Base-by-base conservation (phyloP, 2,329 filamentous ascomycete genomes). In the Beauveria sp. region DNA sequence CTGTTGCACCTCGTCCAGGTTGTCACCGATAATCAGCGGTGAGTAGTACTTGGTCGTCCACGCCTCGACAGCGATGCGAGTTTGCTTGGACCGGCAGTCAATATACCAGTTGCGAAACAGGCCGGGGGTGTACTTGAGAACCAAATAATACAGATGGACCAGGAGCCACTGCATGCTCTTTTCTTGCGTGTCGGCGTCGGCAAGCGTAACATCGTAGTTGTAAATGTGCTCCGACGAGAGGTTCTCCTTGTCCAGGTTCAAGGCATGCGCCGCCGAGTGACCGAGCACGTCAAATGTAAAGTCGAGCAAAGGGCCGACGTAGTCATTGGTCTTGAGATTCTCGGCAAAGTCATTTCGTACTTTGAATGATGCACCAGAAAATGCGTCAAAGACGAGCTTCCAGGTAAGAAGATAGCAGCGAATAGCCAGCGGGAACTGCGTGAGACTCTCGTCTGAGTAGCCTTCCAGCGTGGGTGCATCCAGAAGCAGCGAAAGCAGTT, bases 31-130 rank as follows among this genome's bases (percentile, higher is more conserved):
- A 63, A 91, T 82, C 14, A 87, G 78, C 0, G 86, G 84, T 5
- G 91, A 92, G 70, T 96, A 90, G 72, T 86, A 89, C 76, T 87
- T 92, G 61, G 90, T 84, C 2, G 92, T 96, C 91, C 93, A 99
- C 0, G 79, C 76, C 71, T 94, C 89, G 24, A 97, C 86, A 0
- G 90, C 84, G 26, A 87, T 85, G 34, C 86, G 87, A 18, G 91
- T 96, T 72, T 94, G 88, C 62, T 90, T 87, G 20, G 87, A 92
- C 61, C 86, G 86, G 70, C 91, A 89, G 64, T 89, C 86, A 10
- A 93, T 84, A 77, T 88, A 96, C 91, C 94, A 97, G 1, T 80
- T 75, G 69, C 92, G 92, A 62, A 92, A 91, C 4, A 94, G 79
- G 2, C 86, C 87, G 0, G 92, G 91, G 0, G 90, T 80, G 69